A percentile compares a stretch with the other conserved stretches of the same genome.
phyloP scores from a whole-genome alignment of 805 yeast genomes.

The Kodamaea restingae region DNA sequence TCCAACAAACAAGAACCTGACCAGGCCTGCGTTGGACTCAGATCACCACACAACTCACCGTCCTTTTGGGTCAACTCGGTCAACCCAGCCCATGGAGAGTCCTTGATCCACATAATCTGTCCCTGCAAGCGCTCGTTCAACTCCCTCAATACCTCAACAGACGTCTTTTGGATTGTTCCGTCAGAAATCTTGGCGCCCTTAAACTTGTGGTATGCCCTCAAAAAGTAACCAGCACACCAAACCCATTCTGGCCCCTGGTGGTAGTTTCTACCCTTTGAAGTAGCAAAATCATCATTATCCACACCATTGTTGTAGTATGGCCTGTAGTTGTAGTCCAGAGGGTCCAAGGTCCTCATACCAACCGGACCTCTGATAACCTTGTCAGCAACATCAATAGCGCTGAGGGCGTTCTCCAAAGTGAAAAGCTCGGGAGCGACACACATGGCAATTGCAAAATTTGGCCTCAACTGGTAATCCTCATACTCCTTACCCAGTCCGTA shows the following conservation, averaged over 20 bases:
- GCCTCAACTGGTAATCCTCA: conserved; percentile 91
- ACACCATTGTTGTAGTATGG: conserved; percentile 82
- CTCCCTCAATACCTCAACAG: conserved; percentile 52
- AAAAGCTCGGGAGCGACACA: conserved; percentile 94
- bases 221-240: conserved; percentile 84
- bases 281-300: conserved; percentile 83
- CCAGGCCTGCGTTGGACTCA: conserved; percentile 98
- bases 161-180: conserved; percentile 7
- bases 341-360: conserved; percentile 91
- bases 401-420: conserved; percentile 52
- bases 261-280: conserved; percentile 92
- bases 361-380: conserved; percentile 74
- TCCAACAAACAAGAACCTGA: conserved; percentile 83
- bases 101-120: conserved; percentile 64
- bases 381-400: conserved; percentile 74
- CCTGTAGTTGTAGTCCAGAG: conserved; percentile 85
- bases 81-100: conserved; percentile 90
- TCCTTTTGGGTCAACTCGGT: conserved; percentile 89
- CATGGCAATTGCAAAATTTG: conserved; percentile 91
- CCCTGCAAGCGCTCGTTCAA: conserved; percentile 57
- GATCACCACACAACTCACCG: conserved; percentile 77
- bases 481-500: conserved; percentile 77
- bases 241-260: conserved; percentile 99
- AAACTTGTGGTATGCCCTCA: conserved; percentile 68
- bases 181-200: conserved; percentile 23